Conservation (phyloP, 768 basidiomycete species). For the Piloderma croceum region DNA sequence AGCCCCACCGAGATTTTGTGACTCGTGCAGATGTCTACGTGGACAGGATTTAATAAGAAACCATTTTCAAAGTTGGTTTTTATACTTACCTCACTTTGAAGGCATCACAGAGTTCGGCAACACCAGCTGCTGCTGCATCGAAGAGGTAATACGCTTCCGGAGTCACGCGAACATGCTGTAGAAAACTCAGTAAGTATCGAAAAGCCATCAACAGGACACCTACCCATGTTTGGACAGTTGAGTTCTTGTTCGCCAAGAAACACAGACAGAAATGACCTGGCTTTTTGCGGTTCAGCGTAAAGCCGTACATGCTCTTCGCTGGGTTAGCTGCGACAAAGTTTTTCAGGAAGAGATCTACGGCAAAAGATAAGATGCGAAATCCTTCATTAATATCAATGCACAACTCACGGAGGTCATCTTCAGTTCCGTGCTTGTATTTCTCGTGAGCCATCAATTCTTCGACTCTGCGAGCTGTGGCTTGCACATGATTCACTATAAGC, state of each 20-base stretch:
- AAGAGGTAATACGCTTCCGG: slow-evolving; percentile 89
- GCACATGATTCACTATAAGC: slow-evolving; percentile 92
- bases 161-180: slow-evolving; percentile 77
- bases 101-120: slow-evolving; percentile 91
- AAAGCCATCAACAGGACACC: slow-evolving; percentile 20
- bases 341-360: slow-evolving; percentile 74
- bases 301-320: slow-evolving; percentile 92
- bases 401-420: slow-evolving; percentile 86
- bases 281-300: slow-evolving; percentile 80
- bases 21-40: slow-evolving; percentile 69
- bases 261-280: slow-evolving; percentile 93
- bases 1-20: slow-evolving; percentile 51
- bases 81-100: slow-evolving; percentile 78
- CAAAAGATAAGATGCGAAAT: no score
- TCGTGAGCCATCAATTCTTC: slow-evolving; percentile 95
- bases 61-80: neutral
- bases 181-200: no score
- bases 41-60: slow-evolving; percentile 5
- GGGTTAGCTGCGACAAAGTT: slow-evolving; percentile 92
- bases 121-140: slow-evolving; percentile 84
- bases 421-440: slow-evolving; percentile 84
- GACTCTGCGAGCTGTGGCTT: slow-evolving; percentile 87
- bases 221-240: slow-evolving; percentile 90
- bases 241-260: slow-evolving; percentile 89
- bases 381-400: no score